Base-by-base conservation (phyloP, 2,329 filamentous ascomycete genomes). In the Proliferodiscus dingleyae region DNA sequence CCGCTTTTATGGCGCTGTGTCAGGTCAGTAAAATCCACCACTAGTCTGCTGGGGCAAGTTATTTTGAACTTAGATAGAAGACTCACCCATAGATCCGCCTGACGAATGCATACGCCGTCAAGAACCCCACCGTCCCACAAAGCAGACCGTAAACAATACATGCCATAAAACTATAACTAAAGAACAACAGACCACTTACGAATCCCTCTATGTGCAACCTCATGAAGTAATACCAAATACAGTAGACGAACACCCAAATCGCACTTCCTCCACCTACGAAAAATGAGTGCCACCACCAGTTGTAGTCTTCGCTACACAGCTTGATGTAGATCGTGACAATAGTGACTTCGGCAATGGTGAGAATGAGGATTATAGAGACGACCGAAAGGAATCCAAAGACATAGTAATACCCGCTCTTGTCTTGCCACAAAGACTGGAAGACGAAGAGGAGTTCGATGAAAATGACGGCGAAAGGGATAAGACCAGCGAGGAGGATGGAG, bases 261-360 rank as follows among this genome's bases (percentile, higher is more conserved):
- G 85, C 79, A 56, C 83, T 88, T 56, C 83, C 80, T 38, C 83
- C 85, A 36, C 89, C 89, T 7, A 89, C 78, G 39, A 87, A 68
- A 69, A 95, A 93, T 41, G 85, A 88, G 64, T 87, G 85, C 88
- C 88, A 94, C 87, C 87, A 93, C 89, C 89, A 95, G 64, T 88
- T 78, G 67, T 93, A 85, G 65, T 94, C 89, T 75, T 94, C 89
- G 2, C 80, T 75, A 68, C 87, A 91, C 15, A 95, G 78, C 67
- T 88, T 85, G 38, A 87, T 77, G 66, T 95, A 94, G 13, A 89
- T 85, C 2, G 83, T 82, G 47, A 94, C 87, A 18, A 95, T 79
- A 1, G 87, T 90, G 41, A 90, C 87, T 68, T 93, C 87, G 56
- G 87, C 80, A 23, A 95, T 80, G 0, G 87, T 89, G 33, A 93